Conservation (phyloP, 768 basidiomycete genomes). For the Lentinula aciculospora region DNA sequence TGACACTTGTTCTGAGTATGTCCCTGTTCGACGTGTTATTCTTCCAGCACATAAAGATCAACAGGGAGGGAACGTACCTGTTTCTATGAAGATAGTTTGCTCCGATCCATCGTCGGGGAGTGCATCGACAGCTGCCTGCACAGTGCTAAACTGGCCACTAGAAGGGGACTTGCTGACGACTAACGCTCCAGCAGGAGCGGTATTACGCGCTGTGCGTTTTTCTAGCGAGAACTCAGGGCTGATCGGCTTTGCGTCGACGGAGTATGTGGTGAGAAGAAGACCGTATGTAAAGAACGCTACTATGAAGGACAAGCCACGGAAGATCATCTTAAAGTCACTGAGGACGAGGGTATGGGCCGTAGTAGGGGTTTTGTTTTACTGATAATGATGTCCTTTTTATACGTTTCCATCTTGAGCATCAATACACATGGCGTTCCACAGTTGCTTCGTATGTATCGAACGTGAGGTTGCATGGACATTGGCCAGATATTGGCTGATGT, state of each 20-base stretch:
- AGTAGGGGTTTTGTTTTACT: no score
- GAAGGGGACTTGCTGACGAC: conserved; percentile 11
- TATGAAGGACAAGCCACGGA: neutral
- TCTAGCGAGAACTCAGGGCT: neutral
- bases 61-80: conserved; percentile 8
- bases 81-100: conserved; percentile 16
- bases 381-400: no score
- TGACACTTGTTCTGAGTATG: conserved; percentile 17
- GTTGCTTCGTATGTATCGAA: no score
- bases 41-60: neutral
- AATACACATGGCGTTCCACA: no score
- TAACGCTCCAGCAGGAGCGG: conserved; percentile 17
- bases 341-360: neutral
- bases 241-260: neutral
- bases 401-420: no score
- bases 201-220: conserved; percentile 15
- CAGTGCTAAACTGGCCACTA: conserved; percentile 16
- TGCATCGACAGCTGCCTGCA: conserved; percentile 17
- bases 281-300: neutral
- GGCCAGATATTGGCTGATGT: neutral
- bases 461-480: no score
- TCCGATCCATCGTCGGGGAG: conserved; percentile 14
- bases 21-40: conserved; percentile 7
- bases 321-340: no score
- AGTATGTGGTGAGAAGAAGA: neutral